Base-by-base conservation (phyloP, 2,329 filamentous ascomycete species). In the Aspergillus puulaauensis region DNA sequence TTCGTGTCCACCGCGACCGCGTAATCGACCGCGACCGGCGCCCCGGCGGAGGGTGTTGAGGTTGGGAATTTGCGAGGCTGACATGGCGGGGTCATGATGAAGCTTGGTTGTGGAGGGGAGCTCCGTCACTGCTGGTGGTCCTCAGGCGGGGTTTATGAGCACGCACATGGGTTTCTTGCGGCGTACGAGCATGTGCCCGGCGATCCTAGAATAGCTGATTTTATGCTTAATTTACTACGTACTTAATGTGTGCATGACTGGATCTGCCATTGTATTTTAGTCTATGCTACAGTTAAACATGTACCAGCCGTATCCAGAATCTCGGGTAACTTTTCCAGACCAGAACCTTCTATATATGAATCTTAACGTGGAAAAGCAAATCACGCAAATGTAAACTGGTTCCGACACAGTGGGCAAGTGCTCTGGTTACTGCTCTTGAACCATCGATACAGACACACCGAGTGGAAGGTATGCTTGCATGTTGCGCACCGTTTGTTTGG, bases 381-480 rank as follows among this genome's bases (percentile, higher is more conserved):
- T 54, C 59, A 65, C 45, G 66, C 61, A 54, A 64, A 64, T 21
- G 56, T 83, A 73, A 97, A 97, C 21, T 90, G 88, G 72, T 96
- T 96, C 67, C 95, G 83, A 76, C 95, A 99, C 63, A 99, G 79
- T 48, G 95, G 95, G 75, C 95, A 99, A 49, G 89, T 93, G 68
- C 90, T 95, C 69, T 91, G 88, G 74, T 91, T 96, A 72, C 92
- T 96, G 67, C 84, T 93, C 81, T 91, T 90, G 80, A 99, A 98
- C 95, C 95, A 99, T 77, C 93, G 93, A 79, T 91, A 96, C 76
- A 99, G 76, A 77, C 95, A 99, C 2, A 85, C 85, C 1, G 88
- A 84, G 75, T 99, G 95, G 80, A 98, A 99, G 53, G 90, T 79
- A 75, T 99, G 93, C 80, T 92, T 93, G 82, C 95, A 99, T 1